A percentile compares a stretch with the other conserved stretches of the same genome.
phyloP scores from a whole-genome alignment of 1,139 yeast genomes.

The Saccharomycopsis hybrid region DNA sequence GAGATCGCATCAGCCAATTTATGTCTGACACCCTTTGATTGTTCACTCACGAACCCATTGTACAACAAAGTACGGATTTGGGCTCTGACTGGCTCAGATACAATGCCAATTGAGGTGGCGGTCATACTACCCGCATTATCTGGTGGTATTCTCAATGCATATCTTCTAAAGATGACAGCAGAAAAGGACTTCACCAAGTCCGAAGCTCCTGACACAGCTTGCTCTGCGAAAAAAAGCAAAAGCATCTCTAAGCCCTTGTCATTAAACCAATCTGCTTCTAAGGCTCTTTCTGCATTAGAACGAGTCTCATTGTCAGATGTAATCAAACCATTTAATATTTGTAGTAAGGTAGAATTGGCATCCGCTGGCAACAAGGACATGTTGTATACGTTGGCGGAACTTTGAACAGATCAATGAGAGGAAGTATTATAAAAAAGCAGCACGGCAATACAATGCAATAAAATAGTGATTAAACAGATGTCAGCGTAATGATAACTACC shows the following conservation, averaged over 20 bases:
- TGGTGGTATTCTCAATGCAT: slow-evolving; percentile 71
- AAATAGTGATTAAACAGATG: too few species aligned
- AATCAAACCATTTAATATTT: slow-evolving; percentile 60
- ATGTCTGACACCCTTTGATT: slow-evolving; percentile 72
- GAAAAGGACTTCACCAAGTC: slow-evolving; percentile 58
- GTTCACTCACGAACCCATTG: slow-evolving; percentile 64
- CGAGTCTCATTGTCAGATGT: slow-evolving; percentile 74
- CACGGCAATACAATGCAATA: too few species aligned
- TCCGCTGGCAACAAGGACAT: slow-evolving; percentile 64
- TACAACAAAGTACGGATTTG: slow-evolving; percentile 64
- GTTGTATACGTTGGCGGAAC: too few species aligned
- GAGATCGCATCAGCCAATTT: slow-evolving; percentile 92
- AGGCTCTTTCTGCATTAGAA: slow-evolving; percentile 66
- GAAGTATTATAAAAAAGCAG: too few species aligned
- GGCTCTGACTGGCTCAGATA: slow-evolving; percentile 49
- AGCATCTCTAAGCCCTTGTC: slow-evolving; percentile 54
- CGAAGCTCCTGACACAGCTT: slow-evolving; percentile 54
- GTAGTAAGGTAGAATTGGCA: slow-evolving; percentile 46
- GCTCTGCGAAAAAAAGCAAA: slow-evolving; percentile 76
- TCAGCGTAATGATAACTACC: too few species aligned
- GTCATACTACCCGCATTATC: slow-evolving; percentile 48
- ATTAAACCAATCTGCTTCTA: slow-evolving; percentile 70
- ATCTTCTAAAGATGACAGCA: slow-evolving; percentile 84
- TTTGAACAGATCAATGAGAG: too few species aligned
- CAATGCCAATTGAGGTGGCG: slow-evolving; percentile 70